Conservation (phyloP, 495 filamentous ascomycete species). For the Podospora australis region DNA sequence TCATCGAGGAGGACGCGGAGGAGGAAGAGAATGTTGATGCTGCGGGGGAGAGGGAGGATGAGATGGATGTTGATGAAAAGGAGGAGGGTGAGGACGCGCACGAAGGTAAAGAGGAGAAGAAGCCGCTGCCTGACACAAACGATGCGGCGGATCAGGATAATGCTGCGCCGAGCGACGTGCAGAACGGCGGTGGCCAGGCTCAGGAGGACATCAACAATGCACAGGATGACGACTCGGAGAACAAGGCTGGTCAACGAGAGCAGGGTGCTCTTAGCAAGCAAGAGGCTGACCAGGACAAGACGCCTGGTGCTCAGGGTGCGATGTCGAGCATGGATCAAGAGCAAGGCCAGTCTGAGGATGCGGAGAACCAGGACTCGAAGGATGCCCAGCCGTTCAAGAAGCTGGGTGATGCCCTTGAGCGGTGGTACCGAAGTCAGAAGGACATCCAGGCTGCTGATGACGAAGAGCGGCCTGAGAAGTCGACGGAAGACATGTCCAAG, state of each 20-base stretch:
- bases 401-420: conserved; percentile 85
- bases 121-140: conserved; percentile 37
- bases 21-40: conserved; percentile 26
- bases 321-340: conserved; percentile 47
- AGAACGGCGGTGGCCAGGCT: conserved; percentile 50
- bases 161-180: conserved; percentile 59
- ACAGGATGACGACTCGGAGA: conserved; percentile 35
- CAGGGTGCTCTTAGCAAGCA: conserved; percentile 45
- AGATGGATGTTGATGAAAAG: conserved; percentile 34
- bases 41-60: conserved; percentile 27
- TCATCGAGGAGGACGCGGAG: conserved; percentile 22
- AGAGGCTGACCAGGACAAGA: conserved; percentile 42
- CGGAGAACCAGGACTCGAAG: conserved; percentile 38
- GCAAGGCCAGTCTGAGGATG: conserved; percentile 38
- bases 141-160: conserved; percentile 55
- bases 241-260: conserved; percentile 40
- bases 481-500: conserved; percentile 42
- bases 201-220: conserved; percentile 43
- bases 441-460: conserved; percentile 59
- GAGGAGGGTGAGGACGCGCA: conserved; percentile 28
- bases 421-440: conserved; percentile 78
- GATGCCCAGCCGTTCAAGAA: conserved; percentile 75
- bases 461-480: conserved; percentile 53
- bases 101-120: conserved; percentile 27
- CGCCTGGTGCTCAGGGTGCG: conserved; percentile 43